A percentile compares a stretch with the other conserved stretches of the same genome.
These are phyloP conservation scores for Filosporella fistucella DNA, from an alignment of 495 filamentous ascomycete species.

Conservation along the genomic window DNA sequence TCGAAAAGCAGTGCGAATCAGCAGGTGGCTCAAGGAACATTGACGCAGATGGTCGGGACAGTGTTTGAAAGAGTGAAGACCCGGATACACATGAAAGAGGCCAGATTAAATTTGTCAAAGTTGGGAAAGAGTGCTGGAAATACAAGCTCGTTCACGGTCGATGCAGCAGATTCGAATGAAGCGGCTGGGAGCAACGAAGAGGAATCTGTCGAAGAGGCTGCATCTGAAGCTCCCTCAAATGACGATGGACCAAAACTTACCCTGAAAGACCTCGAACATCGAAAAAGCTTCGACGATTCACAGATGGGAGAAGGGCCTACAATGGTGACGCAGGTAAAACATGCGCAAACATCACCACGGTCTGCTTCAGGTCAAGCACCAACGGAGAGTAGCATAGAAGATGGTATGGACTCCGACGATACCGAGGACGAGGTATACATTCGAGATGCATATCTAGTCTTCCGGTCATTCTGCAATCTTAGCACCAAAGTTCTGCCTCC, in stretches of 20 bases:
- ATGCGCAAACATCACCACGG: constrained; percentile 44
- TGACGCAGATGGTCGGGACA: constrained; percentile 98
- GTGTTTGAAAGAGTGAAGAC: constrained; percentile 93
- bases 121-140: constrained; percentile 32
- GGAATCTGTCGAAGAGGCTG: constrained; percentile 37
- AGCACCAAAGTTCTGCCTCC: constrained; percentile 84
- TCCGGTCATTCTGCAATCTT: constrained; percentile 95
- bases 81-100: constrained; percentile 83
- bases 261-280: constrained; percentile 89
- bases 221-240: constrained; percentile 49
- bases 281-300: constrained; percentile 90
- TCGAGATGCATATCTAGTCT: constrained; percentile 93
- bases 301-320: constrained; percentile 88
- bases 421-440: constrained; percentile 96
- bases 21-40: constrained; percentile 90
- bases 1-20: constrained; percentile 90
- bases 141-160: constrained; percentile 25
- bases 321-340: constrained; percentile 78
- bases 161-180: constrained; percentile 30
- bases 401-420: constrained; percentile 59
- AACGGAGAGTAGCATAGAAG: constrained; percentile 44
- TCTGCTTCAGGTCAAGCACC: constrained; percentile 53
- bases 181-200: constrained; percentile 39
- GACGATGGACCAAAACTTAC: constrained; percentile 75
- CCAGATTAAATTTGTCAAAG: constrained; percentile 47